Evolutionary conservation across 805 yeast genomes (phyloP).

Genomic region (Candida nonsorbophila): DNA sequence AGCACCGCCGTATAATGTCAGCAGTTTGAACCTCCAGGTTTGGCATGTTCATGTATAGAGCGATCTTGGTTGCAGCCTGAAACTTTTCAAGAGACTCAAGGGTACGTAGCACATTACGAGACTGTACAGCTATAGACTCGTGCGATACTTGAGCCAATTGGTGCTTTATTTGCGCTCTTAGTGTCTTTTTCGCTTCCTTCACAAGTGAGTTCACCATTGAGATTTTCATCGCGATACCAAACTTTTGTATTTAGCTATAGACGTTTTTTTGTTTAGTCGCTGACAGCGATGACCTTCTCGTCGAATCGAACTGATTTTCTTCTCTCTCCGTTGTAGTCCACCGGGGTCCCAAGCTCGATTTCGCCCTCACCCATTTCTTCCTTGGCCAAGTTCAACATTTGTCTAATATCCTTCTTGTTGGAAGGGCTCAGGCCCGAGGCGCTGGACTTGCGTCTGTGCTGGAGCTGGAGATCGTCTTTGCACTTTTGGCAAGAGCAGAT

Average conservation of each 20-base stretch:
- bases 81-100: conserved; percentile 30
- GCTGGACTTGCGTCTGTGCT: conserved; percentile 42
- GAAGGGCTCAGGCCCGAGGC: conserved; percentile 13
- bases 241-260: not conserved
- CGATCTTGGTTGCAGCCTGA: conserved; percentile 44
- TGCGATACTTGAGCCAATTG: conserved; percentile 12
- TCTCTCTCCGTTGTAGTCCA: conserved; percentile 34
- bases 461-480: conserved; percentile 43
- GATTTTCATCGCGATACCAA: not conserved
- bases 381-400: conserved; percentile 39
- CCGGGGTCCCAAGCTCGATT: conserved; percentile 43
- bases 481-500: conserved; percentile 65
- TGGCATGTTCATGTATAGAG: conserved; percentile 75
- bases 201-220: conserved; percentile 2
- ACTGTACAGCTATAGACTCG: conserved; percentile 17
- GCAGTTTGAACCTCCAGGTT: conserved; percentile 61
- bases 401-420: conserved; percentile 36
- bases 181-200: conserved; percentile 15
- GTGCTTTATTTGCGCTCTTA: conserved; percentile 20
- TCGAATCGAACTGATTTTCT: conserved; percentile 65
- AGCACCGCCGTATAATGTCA: conserved; percentile 47
- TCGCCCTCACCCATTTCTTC: conserved; percentile 36
- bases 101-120: conserved; percentile 13
- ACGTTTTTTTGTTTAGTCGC: conserved; percentile 3
- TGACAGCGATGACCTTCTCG: conserved; percentile 40